Percentiles rank a stretch among this genome's conserved stretches.
Conservation (phyloP, 2,329 filamentous ascomycete species). For the Tolypocladium inflatum region DNA sequence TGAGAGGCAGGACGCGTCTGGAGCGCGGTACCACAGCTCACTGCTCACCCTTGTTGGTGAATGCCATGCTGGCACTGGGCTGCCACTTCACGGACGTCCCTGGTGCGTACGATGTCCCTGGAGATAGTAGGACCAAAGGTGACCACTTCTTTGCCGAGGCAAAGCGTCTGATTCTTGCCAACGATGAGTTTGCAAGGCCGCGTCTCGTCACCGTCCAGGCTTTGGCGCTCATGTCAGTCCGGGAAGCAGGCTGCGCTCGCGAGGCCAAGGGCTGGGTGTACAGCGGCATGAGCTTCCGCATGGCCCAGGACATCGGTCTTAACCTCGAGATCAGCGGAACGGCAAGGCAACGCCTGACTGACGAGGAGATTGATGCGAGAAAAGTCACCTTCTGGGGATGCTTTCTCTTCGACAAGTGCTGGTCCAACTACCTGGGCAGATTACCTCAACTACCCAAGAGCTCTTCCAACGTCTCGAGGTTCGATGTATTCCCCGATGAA, state of each 20-base stretch:
- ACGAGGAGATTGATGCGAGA: slow-evolving; percentile 80
- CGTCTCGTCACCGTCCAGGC: slow-evolving; percentile 87
- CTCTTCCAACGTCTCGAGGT: slow-evolving; percentile 76
- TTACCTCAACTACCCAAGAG: slow-evolving; percentile 76
- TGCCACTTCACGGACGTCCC: slow-evolving; percentile 82
- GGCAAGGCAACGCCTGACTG: slow-evolving; percentile 52
- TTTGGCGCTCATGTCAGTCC: slow-evolving; percentile 87
- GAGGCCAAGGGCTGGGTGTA: slow-evolving; percentile 98
- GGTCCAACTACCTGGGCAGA: slow-evolving; percentile 93
- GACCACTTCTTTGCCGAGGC: slow-evolving; percentile 95
- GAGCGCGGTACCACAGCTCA: slow-evolving; percentile 53
- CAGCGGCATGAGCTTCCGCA: slow-evolving; percentile 95
- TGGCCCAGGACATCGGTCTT: slow-evolving; percentile 89
- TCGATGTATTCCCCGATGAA: slow-evolving; percentile 83
- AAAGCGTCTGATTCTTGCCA: slow-evolving; percentile 78
- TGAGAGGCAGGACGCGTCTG: slow-evolving; percentile 53
- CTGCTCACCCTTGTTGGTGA: slow-evolving; percentile 84
- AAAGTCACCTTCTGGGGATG: slow-evolving; percentile 96
- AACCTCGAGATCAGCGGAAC: slow-evolving; percentile 72
- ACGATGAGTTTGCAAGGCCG: slow-evolving; percentile 88
- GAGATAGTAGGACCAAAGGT: slow-evolving; percentile 76
- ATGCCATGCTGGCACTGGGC: slow-evolving; percentile 85
- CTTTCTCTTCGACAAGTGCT: slow-evolving; percentile 97
- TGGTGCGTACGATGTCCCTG: slow-evolving; percentile 59
- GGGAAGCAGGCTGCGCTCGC: slow-evolving; percentile 87